Conservation (phyloP, 2,329 filamentous ascomycete species). For the Venturia pyrina region DNA sequence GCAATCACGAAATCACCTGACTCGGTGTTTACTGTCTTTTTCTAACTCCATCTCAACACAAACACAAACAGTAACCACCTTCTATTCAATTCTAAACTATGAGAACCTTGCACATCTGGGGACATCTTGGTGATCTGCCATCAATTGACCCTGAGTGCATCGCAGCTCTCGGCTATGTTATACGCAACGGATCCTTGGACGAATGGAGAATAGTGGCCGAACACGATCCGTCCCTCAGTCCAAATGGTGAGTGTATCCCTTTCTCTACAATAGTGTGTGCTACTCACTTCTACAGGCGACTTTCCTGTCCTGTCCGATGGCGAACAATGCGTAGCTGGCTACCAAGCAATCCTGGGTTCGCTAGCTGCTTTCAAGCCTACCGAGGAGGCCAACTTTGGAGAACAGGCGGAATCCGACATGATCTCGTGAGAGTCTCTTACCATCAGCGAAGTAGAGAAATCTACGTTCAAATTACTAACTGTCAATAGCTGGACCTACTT, state of each 20-base stretch:
- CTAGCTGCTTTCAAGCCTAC: neutral
- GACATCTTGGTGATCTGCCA: constrained; percentile 75
- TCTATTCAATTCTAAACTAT: neutral
- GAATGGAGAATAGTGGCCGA: constrained; percentile 31
- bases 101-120: constrained; percentile 79
- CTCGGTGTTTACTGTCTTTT: neutral
- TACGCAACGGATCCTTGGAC: constrained; percentile 20
- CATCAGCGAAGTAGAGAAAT: neutral
- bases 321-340: constrained; percentile 49
- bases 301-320: constrained; percentile 49
- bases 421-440: neutral
- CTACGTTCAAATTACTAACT: neutral
- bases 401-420: neutral
- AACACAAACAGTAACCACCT: neutral
- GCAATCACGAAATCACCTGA: neutral
- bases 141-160: constrained; percentile 90
- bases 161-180: constrained; percentile 60
- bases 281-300: constrained; percentile 33
- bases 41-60: neutral
- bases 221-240: constrained; percentile 58
- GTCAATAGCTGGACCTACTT: neutral
- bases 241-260: constrained; percentile 22
- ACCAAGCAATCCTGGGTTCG: constrained; percentile 44
- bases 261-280: neutral
- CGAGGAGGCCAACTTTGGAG: neutral